Base-by-base conservation (phyloP, 164 flowering plant genomes). In the Amborella trichopoda region DNA sequence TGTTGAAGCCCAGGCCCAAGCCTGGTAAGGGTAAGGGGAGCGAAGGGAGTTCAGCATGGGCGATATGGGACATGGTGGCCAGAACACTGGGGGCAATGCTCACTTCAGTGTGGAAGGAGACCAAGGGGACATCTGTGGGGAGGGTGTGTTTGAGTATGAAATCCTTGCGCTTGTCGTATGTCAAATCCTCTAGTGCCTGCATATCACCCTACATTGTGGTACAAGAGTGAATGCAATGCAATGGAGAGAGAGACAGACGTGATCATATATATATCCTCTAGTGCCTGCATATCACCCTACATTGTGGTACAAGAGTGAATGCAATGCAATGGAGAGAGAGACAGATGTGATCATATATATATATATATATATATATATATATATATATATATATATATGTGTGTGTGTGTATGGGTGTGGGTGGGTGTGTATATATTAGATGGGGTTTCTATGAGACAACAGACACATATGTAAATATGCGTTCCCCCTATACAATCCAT, bases 31-130 rank as follows among this genome's bases (percentile, higher is more conserved):
- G 70, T 16, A 74, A 26, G 14, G 83, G 83, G 10, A 86, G 77
- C 80, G 78, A 64, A 0, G 98, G 96, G 49, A 86, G 81, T 27
- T 87, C 89, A 0, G 90, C 95, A 53, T 90, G 94, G 14, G 94
- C 98, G 43, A 87, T 73, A 58, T 76, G 94, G 22, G 84, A 70
- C 80, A 90, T 55, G 14, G 83, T 87, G 9, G 85, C 68, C 1
- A 91, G 61, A 17, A 87, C 93, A 38, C 79, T 64, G 0, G 78
- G 93, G 26, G 68, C 77, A 1, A 65, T 40, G 19, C 72, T 72
- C 48, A 85, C 94, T 69, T 81, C 90, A 0, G 96, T 78, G 66
- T 75, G 78, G 68, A 91, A 91, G 19, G 93, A 91, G 28, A 91
- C 67, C 6, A 91, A 39, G 21, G 96, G 94, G 30, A 90, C 62